Evolutionary conservation across 2,329 filamentous ascomycete species (phyloP), one percentile per base, ranked within the genome.

Genomic region (Chrysoporthe puriensis): DNA sequence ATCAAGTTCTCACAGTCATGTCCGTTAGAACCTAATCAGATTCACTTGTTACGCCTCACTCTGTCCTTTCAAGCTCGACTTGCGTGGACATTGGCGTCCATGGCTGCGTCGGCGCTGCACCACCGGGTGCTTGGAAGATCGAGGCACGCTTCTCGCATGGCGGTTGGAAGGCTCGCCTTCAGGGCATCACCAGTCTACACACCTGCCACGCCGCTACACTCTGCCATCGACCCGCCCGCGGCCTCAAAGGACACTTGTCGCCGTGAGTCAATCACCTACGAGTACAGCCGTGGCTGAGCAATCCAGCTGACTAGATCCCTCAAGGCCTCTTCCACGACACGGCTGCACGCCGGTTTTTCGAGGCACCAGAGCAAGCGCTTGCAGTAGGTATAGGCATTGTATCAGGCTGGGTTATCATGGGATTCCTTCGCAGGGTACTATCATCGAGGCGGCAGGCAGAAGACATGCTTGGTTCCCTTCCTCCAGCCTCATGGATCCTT

Each of bases 291-390:
- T 21, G 57, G n/a, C 36, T 21, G 16, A 32, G 36, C 36, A 16
- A 21, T 60, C n/a, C 9, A 4, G 46, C 64, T 57, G 16, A 36
- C 18, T 13, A 3, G 5, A 21, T 14, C 40, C n/a, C 9, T 36
- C 26, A 3, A 65, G 58, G 64, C 26, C n/a, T 11, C 40, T 66
- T 66, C 26, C 64, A 66, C 32, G 16, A 46, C n/a, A 66, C 64
- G 9, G 48, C 64, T 26, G 26, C 64, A 5, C 40, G 40, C 48
- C 42, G 11, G 40, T 13, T 62, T 5, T 62, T 62, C 3, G 36
- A 56, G 18, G 40, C 64, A 14, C 16, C 64, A 46, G 58, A 43
- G 16, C n/a, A 26, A 8, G 43, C 36, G 1, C n/a, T 46, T 1
- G 52, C 21, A 48, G 62, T 6, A 2, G 34, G 36, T 58, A 16